Conservation (phyloP, 768 basidiomycete species). For the Boletus huronensis region DNA sequence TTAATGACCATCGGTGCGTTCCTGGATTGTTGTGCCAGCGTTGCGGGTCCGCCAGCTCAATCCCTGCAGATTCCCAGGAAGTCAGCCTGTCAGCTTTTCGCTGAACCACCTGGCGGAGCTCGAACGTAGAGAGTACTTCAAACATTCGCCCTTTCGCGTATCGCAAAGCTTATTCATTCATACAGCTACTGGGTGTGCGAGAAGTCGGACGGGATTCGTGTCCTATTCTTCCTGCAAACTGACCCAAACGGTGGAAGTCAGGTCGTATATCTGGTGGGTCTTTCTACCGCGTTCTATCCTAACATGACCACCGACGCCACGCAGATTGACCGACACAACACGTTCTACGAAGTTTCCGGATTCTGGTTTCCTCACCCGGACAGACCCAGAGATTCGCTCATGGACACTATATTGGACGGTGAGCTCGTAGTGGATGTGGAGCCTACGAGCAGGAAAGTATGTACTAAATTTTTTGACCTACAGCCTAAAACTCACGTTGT, state of each 20-base stretch:
- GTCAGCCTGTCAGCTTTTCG: slow-evolving; percentile 92
- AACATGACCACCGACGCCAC: slow-evolving; percentile 4
- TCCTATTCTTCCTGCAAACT: slow-evolving; percentile 76
- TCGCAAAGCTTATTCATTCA: slow-evolving; percentile 13
- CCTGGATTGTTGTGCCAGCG: not conserved
- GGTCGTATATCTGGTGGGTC: slow-evolving; percentile 70
- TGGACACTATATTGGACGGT: slow-evolving; percentile 85
- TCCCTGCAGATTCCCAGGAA: slow-evolving; percentile 79
- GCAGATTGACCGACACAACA: slow-evolving; percentile 94
- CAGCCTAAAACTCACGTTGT: not conserved
- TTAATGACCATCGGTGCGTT: slow-evolving; percentile 62
- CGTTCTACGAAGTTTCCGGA: slow-evolving; percentile 69
- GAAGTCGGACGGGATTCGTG: slow-evolving; percentile 94
- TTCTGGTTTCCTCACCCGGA: slow-evolving; percentile 91
- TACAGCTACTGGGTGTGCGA: slow-evolving; percentile 98
- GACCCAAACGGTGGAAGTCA: slow-evolving; percentile 51
- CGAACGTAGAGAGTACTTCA: slow-evolving; percentile 72
- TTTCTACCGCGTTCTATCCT: not conserved
- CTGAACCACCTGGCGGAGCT: slow-evolving; percentile 65
- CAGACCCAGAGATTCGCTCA: slow-evolving; percentile 59
- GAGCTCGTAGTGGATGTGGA: slow-evolving; percentile 93
- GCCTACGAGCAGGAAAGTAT: slow-evolving; percentile 64
- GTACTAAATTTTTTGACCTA: slow-evolving; percentile 21
- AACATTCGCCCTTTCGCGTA: not conserved
- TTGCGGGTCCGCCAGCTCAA: slow-evolving; percentile 5